phyloP scores from a whole-genome alignment of 495 filamentous ascomycete species.

The Tuber indicum region DNA sequence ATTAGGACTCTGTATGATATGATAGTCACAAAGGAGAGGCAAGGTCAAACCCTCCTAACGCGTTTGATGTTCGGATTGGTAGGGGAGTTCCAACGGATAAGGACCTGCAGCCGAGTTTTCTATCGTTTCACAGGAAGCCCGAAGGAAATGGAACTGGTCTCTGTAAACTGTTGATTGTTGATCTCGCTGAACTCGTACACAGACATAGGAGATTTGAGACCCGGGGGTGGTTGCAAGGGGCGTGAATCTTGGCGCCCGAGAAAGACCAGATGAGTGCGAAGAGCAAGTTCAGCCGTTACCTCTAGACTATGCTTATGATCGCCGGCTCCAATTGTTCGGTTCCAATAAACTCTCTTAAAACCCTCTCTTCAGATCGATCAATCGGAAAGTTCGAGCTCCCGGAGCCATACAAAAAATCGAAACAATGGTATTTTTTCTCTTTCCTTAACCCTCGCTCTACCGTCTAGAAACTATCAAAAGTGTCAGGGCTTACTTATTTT shows the following conservation, averaged over 20 bases:
- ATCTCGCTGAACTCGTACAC: constrained; percentile 25
- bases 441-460: neutral
- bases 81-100: neutral
- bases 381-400: constrained; percentile 19
- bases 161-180: constrained; percentile 26
- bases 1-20: neutral
- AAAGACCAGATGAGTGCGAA: constrained; percentile 28
- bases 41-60: neutral
- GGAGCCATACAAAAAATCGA: constrained; percentile 26
- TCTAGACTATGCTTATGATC: neutral
- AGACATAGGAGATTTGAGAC: constrained; percentile 37
- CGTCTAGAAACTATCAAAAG: neutral
- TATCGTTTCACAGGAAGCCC: neutral
- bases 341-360: neutral
- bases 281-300: constrained; percentile 8
- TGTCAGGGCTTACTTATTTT: neutral
- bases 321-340: neutral
- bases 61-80: neutral
- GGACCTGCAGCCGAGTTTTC: neutral
- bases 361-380: constrained; percentile 18
- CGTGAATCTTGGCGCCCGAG: constrained; percentile 29
- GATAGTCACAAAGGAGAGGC: neutral
- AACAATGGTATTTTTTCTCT: constrained; percentile 26
- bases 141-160: neutral
- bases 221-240: constrained; percentile 37